A percentile compares a stretch with the other conserved stretches of the same genome.
Conservation (phyloP, 202 grass and related monocot genomes). For the Miscanthus sacchariflorus region DNA sequence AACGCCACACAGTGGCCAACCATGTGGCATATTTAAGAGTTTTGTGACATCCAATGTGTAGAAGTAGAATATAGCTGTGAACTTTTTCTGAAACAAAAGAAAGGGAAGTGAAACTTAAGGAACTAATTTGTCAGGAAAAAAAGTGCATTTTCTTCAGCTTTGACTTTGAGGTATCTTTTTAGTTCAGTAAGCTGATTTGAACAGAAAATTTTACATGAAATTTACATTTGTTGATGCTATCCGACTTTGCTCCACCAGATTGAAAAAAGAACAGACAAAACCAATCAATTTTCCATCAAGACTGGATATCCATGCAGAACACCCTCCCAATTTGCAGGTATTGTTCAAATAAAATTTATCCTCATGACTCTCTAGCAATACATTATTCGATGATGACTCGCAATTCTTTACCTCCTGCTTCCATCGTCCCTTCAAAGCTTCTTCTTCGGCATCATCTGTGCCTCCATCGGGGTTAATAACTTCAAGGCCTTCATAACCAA, state of each 20-base stretch:
- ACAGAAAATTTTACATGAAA: neutral
- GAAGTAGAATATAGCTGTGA: slow-evolving; percentile 8
- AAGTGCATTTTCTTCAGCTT: neutral
- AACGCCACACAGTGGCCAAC: neutral
- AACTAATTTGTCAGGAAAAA: neutral
- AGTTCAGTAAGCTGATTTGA: neutral
- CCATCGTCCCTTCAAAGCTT: slow-evolving; percentile 89
- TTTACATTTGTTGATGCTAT: neutral
- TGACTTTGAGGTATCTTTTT: neutral
- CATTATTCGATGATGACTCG: neutral
- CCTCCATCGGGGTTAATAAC: slow-evolving; percentile 96
- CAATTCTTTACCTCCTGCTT: slow-evolving; percentile 77
- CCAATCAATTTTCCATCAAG: neutral
- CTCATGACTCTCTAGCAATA: neutral
- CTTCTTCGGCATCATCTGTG: slow-evolving; percentile 85
- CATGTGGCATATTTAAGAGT: neutral
- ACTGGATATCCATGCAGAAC: neutral
- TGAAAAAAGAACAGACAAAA: neutral
- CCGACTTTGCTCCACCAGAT: neutral
- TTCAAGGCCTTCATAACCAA: slow-evolving; percentile 95
- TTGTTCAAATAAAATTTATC: neutral
- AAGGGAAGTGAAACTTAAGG: neutral
- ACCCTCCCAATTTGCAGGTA: neutral
- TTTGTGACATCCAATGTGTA: neutral
- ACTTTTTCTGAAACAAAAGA: neutral